Evolutionary conservation across 208 protist genomes (phyloP).

Genomic region (Leishmania martiniquensis): DNA sequence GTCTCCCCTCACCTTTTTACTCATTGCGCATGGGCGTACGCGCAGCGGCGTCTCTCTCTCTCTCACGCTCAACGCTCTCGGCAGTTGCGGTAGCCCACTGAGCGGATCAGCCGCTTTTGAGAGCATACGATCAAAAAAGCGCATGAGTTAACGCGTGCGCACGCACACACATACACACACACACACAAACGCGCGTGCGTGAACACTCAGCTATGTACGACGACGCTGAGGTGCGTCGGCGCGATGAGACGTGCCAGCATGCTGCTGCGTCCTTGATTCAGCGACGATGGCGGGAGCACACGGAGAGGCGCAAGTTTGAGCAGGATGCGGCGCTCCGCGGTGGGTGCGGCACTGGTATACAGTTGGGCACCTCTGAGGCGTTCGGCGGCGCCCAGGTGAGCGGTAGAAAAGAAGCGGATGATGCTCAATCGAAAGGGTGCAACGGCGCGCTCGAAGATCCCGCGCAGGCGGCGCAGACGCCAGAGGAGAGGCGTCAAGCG

Average conservation of each 20-base stretch:
- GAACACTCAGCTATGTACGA: conserved; percentile 30
- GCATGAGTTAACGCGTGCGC: too few species aligned
- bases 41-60: too few species aligned
- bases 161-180: neutral
- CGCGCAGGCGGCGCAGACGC: conserved; percentile 13
- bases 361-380: neutral
- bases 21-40: too few species aligned
- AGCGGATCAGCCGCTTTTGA: too few species aligned
- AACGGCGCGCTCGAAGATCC: conserved; percentile 18
- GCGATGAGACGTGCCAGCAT: conserved; percentile 53
- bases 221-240: conserved; percentile 46
- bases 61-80: too few species aligned
- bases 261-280: conserved; percentile 76
- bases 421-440: conserved; percentile 9
- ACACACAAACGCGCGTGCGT: neutral
- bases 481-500: conserved; percentile 39
- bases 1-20: neutral
- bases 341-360: conserved; percentile 4
- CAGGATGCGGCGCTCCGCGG: conserved; percentile 19
- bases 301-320: conserved; percentile 33
- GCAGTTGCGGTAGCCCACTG: too few species aligned
- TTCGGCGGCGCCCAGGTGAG: conserved; percentile 7
- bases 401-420: conserved; percentile 2
- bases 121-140: too few species aligned
- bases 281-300: conserved; percentile 58